Evolutionary conservation across 2,329 filamentous ascomycete species (phyloP), one percentile per base, ranked within the genome.

Genomic region (Hymenoscyphus fructigenus): DNA sequence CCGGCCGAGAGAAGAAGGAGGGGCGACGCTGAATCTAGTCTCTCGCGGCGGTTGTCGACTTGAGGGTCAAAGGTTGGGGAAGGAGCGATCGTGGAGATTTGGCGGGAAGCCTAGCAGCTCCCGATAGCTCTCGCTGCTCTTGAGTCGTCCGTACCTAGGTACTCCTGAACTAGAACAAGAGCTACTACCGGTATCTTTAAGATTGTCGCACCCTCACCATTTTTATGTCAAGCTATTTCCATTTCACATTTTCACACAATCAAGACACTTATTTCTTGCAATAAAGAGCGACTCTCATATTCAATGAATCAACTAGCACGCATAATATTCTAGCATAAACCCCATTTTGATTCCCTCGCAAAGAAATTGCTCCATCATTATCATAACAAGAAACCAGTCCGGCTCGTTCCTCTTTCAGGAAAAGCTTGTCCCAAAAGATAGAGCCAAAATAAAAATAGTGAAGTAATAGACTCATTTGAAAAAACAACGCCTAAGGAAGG

Each of bases 401-500:
- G 10, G 55, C 55, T 28, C 28, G n/a, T 57, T 57, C 12, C 55
- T 14, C 23, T 47, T 20, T 5, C n/a, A 12, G 20, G 47, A 26
- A 50, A 23, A 12, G 44, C 17, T 7, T 5, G 5, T n/a, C 7
- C 15, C 44, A 17, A 5, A 20, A 47, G 23, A 17, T 3, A 41
- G 12, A 6, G 36, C 20, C 5, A 20, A 47, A 47, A 50, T 50
- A 50, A 57, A 34, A 14, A n/a, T 29, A 57, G 12, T 28, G 23
- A 57, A 57, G 15, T 34, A 34, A 34, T 12, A 17, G 28, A 32
- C 28, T 34, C 26, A 57, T 17, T 57, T 17, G 14, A 29, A 57
- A 60, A 62, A 62, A 62, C 55, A 66, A 68, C 66, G 64, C 66
- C 64, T 59, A 62, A 64, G 23, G 63, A 64, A 67, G 55, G 57